Evolutionary conservation across 1,284 basidiomycete species (phyloP), one percentile per base, ranked within the genome.

Genomic region (Irpex sp.): DNA sequence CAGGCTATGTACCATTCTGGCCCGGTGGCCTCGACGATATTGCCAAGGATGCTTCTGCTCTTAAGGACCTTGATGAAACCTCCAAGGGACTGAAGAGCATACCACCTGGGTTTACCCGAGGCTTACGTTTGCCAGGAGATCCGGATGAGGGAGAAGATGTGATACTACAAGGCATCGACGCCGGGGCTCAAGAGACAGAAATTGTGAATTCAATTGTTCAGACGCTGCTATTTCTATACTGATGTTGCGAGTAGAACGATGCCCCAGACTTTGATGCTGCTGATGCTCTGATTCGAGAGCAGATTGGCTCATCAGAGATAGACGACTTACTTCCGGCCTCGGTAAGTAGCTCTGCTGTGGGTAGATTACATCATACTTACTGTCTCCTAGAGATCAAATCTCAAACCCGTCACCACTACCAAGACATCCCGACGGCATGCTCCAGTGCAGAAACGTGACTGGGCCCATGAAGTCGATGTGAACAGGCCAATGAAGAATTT

Each of bases 391-490:
- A 65, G 82, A 57, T 77, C 80, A 19, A 81, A 87, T 68, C 73
- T 91, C 33, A 84, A 80, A 57, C 83, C 85, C 33, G 70, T 79
- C 56, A 78, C 78, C 59, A 64, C 78, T 7, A 67, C 72, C 33
- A 75, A 72, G 60, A 76, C 74, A 28, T 59, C 71, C 9, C 80
- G 76, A 60, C 78, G 77, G 7, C 77, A 80, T 56, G 33, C 33
- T 28, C 21, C 28, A 18, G 71, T 84, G 3, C 82, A 86, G 62
- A 97, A 96, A 75, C 88, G 93, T 58, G 94, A 98, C 67, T 99
- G 97, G 97, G 97, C 96, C 1, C 97, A 98, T 78, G 91, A 95
- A 18, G 91, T 99, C 14, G 93, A 99, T 72, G 87, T 98, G 66
- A 94, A 93, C 69, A 89, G 91, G 68, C 89, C 93, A 42, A 87